A percentile compares a stretch with the other conserved stretches of the same genome.
These are phyloP conservation scores for Coemansia sp. DNA, from an alignment of 192 early-diverging fungal genomes.

Conservation along the genomic window DNA sequence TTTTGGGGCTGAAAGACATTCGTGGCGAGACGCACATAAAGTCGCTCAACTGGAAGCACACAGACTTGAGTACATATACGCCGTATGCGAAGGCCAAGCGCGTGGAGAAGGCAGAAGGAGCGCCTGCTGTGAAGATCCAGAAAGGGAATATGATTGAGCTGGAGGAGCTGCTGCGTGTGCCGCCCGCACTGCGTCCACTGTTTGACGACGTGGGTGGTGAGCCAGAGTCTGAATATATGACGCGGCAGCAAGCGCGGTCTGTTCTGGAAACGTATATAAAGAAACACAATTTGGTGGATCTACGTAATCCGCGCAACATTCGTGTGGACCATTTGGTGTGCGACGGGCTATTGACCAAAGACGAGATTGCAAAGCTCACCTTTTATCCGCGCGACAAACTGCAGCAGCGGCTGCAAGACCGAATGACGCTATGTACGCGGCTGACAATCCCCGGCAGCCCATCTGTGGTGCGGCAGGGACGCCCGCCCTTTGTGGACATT, in stretches of 20 bases:
- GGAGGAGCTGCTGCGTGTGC: conserved; percentile 59
- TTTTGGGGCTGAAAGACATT: conserved; percentile 79
- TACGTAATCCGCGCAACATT: conserved; percentile 58
- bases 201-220: conserved; percentile 54
- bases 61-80: conserved; percentile 27
- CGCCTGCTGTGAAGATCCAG: background rate
- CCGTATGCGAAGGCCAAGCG: conserved; percentile 22
- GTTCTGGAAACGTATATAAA: conserved; percentile 68
- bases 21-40: conserved; percentile 48
- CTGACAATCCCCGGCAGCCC: conserved; percentile 23
- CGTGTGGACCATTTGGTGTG: conserved; percentile 67
- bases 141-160: conserved; percentile 22
- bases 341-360: conserved; percentile 67
- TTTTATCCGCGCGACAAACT: conserved; percentile 62
- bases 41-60: conserved; percentile 38
- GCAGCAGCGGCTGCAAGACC: conserved; percentile 42
- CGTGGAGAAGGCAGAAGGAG: background rate
- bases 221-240: conserved; percentile 61
- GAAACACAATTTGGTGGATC: conserved; percentile 59
- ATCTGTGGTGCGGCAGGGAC: conserved; percentile 26
- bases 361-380: conserved; percentile 62
- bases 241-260: conserved; percentile 57
- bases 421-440: conserved; percentile 49
- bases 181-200: conserved; percentile 49
- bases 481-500: conserved; percentile 29